These are phyloP conservation scores for Geranium incanum DNA, from an alignment of 441 rosid genomes.

Conservation along the genomic window DNA sequence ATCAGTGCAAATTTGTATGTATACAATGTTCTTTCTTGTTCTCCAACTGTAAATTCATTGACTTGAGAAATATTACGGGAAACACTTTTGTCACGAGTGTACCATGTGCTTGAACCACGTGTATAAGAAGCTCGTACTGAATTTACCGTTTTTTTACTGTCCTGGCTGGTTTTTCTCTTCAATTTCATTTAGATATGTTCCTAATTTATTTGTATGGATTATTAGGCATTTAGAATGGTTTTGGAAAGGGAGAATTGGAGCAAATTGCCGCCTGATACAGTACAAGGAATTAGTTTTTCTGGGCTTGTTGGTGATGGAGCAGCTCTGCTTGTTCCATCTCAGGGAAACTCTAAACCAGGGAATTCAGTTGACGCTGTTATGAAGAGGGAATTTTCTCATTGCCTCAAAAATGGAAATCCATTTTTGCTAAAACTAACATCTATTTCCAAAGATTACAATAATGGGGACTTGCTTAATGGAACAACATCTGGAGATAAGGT, in stretches of 20 bases:
- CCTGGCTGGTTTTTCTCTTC: neutral
- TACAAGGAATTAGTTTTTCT: constrained; percentile 67
- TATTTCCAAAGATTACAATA: constrained; percentile 39
- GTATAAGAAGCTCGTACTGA: neutral
- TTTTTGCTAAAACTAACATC: constrained; percentile 53
- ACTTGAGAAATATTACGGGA: constrained; percentile 1
- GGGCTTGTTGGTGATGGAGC: constrained; percentile 98
- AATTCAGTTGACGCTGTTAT: constrained; percentile 32
- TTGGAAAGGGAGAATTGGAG: constrained; percentile 92
- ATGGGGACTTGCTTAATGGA: constrained; percentile 39
- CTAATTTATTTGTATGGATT: constrained; percentile 14
- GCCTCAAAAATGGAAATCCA: constrained; percentile 78
- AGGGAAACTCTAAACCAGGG: constrained; percentile 38
- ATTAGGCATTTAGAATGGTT: constrained; percentile 96
- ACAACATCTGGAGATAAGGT: constrained; percentile 32
- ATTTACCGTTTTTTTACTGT: neutral
- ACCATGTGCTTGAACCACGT: neutral
- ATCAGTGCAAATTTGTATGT: neutral
- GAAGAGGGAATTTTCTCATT: constrained; percentile 66
- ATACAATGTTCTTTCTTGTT: constrained; percentile 6
- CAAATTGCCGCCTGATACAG: constrained; percentile 66
- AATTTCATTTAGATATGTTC: constrained; percentile 1
- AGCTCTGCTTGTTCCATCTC: constrained; percentile 54
- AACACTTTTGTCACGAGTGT: neutral
- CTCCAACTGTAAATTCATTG: neutral